Percentiles rank a stretch among this genome's conserved stretches.
Evolutionary conservation across 805 yeast genomes (phyloP).

Genomic region (Schwanniomyces pseudopolymorphus): DNA sequence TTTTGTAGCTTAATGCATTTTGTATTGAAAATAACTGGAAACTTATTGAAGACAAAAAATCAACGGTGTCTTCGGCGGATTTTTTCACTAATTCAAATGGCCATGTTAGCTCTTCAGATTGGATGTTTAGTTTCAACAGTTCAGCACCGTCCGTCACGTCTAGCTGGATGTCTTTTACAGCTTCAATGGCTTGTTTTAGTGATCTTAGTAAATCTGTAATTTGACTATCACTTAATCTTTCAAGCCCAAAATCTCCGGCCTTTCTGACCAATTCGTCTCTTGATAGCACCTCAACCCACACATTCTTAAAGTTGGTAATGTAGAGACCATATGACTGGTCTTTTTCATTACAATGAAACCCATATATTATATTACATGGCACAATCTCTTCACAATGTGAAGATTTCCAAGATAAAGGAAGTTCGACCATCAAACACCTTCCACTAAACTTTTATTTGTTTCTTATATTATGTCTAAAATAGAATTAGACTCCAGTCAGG

Average conservation of each 20-base stretch:
- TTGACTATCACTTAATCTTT: conserved; percentile 20
- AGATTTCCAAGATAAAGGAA: conserved; percentile 14
- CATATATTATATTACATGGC: conserved; percentile 12
- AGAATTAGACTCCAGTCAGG: conserved; percentile 6
- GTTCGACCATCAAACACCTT: conserved; percentile 5
- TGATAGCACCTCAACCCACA: conserved; percentile 25
- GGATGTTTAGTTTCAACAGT: neutral
- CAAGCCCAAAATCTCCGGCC: conserved; percentile 26
- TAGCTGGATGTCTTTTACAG: neutral
- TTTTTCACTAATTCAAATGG: conserved; percentile 13
- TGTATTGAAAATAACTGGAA: conserved; percentile 22
- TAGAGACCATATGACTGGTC: conserved; percentile 18
- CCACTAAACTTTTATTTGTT: neutral
- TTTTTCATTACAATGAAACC: conserved; percentile 7
- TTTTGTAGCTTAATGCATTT: conserved; percentile 14
- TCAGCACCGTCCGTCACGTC: neutral
- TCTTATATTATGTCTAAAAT: neutral
- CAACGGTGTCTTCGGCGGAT: conserved; percentile 1
- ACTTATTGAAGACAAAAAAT: conserved; percentile 20
- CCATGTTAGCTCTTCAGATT: conserved; percentile 19
- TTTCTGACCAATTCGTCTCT: conserved; percentile 11
- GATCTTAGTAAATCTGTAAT: conserved; percentile 14
- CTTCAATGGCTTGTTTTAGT: conserved; percentile 6
- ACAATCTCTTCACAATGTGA: neutral
- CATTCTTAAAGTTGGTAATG: conserved; percentile 24